Evolutionary conservation across 208 protist species (phyloP), one percentile per base, ranked within the genome.

Genomic region (Naegleria fowleri): DNA sequence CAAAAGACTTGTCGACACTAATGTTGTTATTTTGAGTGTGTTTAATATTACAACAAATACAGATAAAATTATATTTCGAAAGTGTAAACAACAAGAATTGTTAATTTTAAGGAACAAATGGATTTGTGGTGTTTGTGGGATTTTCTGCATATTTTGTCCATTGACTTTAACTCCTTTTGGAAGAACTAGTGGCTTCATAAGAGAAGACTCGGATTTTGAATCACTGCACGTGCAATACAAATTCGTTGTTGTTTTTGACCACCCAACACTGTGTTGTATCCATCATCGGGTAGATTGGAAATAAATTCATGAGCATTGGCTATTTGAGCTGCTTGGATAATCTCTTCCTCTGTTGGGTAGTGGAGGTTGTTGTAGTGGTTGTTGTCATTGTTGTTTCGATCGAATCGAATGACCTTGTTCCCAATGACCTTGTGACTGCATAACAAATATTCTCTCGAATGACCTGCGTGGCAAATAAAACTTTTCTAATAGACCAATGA

Each of bases 381-480:
- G n/a, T n/a, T n/a, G n/a, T n/a, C n/a, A n/a, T n/a, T n/a, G n/a
- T 22, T 90, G 13, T 15, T 36, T 58, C 6, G 58, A 22, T 58
- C 58, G 5, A n/a, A n/a, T n/a, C n/a, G n/a, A n/a, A n/a, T n/a
- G 40, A 48, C 75, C 88, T 7, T 9, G 58, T 6, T 33, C 15
- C n/a, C n/a, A n/a, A n/a, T 0, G 9, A 29, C 5, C 38, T 52
- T 55, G 22, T 13, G 0, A 90, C 25, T 5, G 41, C 41, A 85
- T 75, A 90, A n/a, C 11, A n/a, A 36, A 90, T 90, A 58, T 90
- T 90, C 0, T 83, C 88, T 36, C 22, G 15, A 51, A 90, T 83
- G 41, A 48, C 38, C 33, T 84, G 33, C 11, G 25, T 36, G 33
- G 16, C 38, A 16, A 41, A 75, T 89, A 89, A 36, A 89, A 75